Evolutionary conservation across 352 stramenopile genomes (phyloP), one percentile per base, ranked within the genome.

Genomic region (Phytophthora aleatoria): DNA sequence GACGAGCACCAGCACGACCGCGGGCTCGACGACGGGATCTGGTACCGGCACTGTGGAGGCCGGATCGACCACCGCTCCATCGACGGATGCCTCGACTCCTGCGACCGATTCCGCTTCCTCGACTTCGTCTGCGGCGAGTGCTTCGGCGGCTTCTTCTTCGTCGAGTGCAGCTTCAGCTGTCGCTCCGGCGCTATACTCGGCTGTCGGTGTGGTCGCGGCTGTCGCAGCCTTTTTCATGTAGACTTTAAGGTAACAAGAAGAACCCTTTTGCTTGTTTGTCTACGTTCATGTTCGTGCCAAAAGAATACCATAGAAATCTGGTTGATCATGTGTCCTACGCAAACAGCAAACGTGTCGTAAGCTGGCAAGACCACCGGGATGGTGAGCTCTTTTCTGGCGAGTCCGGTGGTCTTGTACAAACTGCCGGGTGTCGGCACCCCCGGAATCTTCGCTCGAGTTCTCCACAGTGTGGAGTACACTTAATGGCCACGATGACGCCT

Each of bases 131-230:
- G 47, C 55, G 2, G 15, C 61, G 2, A 54, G 49, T 26, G 41
- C 36, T 64, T 49, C 50, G 7, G 42, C 35, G 11, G 39, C 55
- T 36, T 54, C 63, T 16, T 58, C 61, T 13, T 61, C 57, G 9
- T 66, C 62, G n/a, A 70, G 56, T 39, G 33, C 50, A 10, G 62
- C 63, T 47, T 66, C 63, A 33, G 43, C 43, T 54, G 57, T 67
- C 24, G 41, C 50, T 24, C 50, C 63, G 9, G 20, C 36, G 2
- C 16, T 67, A 10, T 71, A 58, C 43, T 71, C 63, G 31, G 57
- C 36, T 27, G 50, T 50, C 15, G 56, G 56, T 6, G 43, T 61
- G 5, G 50, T 52, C 33, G 31, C 50, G 10, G 28, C 57, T 13
- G 9, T 71, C 11, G 50, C 38, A 0, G 38, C 49, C 2, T 71